Base-by-base conservation (phyloP, 768 basidiomycete genomes). In the Butyriboletus loyo region DNA sequence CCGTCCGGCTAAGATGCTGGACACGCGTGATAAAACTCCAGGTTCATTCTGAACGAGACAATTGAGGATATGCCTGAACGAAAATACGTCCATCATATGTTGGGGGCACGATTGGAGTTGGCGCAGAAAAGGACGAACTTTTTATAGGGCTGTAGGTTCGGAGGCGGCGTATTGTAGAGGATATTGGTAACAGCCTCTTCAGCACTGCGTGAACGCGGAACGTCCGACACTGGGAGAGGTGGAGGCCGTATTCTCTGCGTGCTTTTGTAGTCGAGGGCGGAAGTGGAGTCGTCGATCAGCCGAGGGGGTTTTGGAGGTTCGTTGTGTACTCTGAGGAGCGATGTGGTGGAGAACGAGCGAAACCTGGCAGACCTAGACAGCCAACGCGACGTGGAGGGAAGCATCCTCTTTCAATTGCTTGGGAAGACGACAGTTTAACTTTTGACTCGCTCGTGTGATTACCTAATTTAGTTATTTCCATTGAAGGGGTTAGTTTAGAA, bases 21-120 rank as follows among this genome's bases (percentile, higher is more conserved):
- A 96, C 4, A 99, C 94, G 61, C 97, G 88, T 27, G 96, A 97
- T 13, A 99, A 81, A n/a, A 99, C 97, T 64, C 97, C 97, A 3
- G 97, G 97, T 73, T 99, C 97, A 68, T 99, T 98, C 72, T 99
- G 97, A 4, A 98, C 97, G 54, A 99, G 84, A 70, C 95, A 98
- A 74, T 99, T 98, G 56, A 98, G 80, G 52, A 95, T 82, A 66
- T 98, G 96, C 70, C 94, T 98, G 63, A 49, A 57, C 53, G 48
- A 47, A 42, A 47, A 56, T 1, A 50, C 25, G 30, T 15, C 38
- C 39, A 31, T 59, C 53, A 40, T 43, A 32, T 8, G 27, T 9
- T 28, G n/a, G 32, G 32, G 5, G 8, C 14, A 44, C 4, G 17
- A 17, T 8, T 32, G 2, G 6, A 10, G 13, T 17, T 19, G 47